Percentiles rank a stretch among this genome's conserved stretches.
Conservation (phyloP, 2,329 filamentous ascomycete genomes). For the Venturia asperata region DNA sequence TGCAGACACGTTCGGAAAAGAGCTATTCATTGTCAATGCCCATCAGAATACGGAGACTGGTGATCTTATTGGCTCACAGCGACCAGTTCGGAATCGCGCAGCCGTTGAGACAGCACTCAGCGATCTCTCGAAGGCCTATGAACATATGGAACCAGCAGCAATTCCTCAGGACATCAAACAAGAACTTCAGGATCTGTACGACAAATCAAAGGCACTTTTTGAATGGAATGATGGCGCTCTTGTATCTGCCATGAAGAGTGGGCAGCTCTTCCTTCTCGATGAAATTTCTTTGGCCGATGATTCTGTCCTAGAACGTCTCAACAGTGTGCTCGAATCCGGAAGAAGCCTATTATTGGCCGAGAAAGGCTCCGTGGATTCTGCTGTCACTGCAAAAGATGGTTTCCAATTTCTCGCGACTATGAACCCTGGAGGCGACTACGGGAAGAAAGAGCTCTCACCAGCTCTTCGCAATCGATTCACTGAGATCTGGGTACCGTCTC, state of each 20-base stretch:
- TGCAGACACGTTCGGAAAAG: slow-evolving; percentile 67
- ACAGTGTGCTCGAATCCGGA: slow-evolving; percentile 88
- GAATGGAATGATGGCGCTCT: slow-evolving; percentile 95
- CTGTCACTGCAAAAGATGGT: slow-evolving; percentile 64
- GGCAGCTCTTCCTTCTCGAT: slow-evolving; percentile 86
- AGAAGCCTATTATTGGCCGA: slow-evolving; percentile 84
- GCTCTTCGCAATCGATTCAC: slow-evolving; percentile 94
- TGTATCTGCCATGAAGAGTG: slow-evolving; percentile 85
- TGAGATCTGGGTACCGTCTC: slow-evolving; percentile 92
- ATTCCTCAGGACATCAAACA: slow-evolving; percentile 15
- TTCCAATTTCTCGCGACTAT: slow-evolving; percentile 98
- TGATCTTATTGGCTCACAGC: slow-evolving; percentile 90
- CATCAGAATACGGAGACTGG: slow-evolving; percentile 98
- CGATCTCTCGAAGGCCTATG: slow-evolving; percentile 42
- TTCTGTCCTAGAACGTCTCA: slow-evolving; percentile 89
- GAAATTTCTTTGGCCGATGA: slow-evolving; percentile 98
- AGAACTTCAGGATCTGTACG: slow-evolving; percentile 42
- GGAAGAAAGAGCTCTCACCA: slow-evolving; percentile 93
- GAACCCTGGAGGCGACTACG: slow-evolving; percentile 98
- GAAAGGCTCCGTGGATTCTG: slow-evolving; percentile 74
- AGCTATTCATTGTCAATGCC: slow-evolving; percentile 86
- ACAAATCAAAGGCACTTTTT: slow-evolving; percentile 76
- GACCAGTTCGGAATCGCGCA: slow-evolving; percentile 79
- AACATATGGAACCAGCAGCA: slow-evolving; percentile 25
- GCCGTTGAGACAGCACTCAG: slow-evolving; percentile 59